Percentiles rank a stretch among this genome's conserved stretches.
These are phyloP conservation scores for Diaporthe aspalathi DNA, from an alignment of 2,329 filamentous ascomycete genomes.

Conservation along the genomic window DNA sequence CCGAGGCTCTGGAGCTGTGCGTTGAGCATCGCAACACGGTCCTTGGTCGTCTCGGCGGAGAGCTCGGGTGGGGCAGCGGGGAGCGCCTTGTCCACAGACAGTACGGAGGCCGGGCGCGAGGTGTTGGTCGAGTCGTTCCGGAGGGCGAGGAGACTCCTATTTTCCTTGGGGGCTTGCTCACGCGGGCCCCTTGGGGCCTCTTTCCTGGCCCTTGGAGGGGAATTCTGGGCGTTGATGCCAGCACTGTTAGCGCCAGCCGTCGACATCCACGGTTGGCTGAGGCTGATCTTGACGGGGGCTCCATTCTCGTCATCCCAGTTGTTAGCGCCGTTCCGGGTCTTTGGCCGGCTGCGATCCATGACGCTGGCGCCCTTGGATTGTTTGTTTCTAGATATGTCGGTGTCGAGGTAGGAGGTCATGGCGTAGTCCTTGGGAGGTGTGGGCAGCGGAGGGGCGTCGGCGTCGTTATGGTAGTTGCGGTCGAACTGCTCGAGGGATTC, in stretches of 20 bases:
- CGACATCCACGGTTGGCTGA: constrained; percentile 50
- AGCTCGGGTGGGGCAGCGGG: constrained; percentile 71
- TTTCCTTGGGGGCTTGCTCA: constrained; percentile 6
- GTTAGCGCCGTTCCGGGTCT: constrained; percentile 45
- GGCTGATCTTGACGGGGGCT: constrained; percentile 49
- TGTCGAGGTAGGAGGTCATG: constrained; percentile 38
- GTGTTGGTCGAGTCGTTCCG: constrained; percentile 30
- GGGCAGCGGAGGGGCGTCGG: constrained; percentile 52
- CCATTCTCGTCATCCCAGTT: constrained; percentile 40
- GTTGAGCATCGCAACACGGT: constrained; percentile 75
- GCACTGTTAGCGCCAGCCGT: constrained; percentile 41
- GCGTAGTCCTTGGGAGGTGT: constrained; percentile 51
- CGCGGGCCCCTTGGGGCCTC: constrained; percentile 11
- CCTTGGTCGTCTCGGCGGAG: constrained; percentile 59
- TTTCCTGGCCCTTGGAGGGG: constrained; percentile 33
- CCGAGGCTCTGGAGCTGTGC: constrained; percentile 73
- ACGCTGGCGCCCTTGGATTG: constrained; percentile 45
- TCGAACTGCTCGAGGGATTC: constrained; percentile 48
- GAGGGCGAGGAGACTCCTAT: constrained; percentile 7
- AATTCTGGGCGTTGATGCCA: constrained; percentile 34
- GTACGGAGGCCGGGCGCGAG: constrained; percentile 48
- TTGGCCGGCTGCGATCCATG: constrained; percentile 54
- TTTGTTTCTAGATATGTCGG: constrained; percentile 27
- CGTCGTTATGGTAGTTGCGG: constrained; percentile 29
- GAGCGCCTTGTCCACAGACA: constrained; percentile 65